Evolutionary conservation across 768 basidiomycete species (phyloP).

Genomic region (Boletus huronensis): DNA sequence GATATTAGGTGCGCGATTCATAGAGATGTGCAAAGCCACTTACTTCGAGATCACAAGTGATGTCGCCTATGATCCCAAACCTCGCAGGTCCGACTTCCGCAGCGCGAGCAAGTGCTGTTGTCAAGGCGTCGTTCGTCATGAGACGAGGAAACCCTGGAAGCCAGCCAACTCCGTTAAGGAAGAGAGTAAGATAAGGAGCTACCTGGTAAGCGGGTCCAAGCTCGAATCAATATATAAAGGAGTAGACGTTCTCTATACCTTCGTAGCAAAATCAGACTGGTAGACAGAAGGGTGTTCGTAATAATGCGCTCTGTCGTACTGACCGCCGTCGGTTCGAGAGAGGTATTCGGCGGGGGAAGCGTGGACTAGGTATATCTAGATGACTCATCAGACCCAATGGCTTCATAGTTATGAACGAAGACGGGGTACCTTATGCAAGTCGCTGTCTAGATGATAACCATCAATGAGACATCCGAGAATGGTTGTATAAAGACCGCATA

Average conservation of each 20-base stretch:
- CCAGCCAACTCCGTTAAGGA: conserved; percentile 90
- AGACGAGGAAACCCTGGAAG: conserved; percentile 71
- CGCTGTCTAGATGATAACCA: conserved; percentile 39
- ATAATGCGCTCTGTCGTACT: conserved; percentile 66
- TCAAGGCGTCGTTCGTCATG: conserved; percentile 65
- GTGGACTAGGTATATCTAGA: conserved; percentile 74
- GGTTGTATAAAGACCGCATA: conserved; percentile 25
- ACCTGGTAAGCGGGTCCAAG: conserved; percentile 43
- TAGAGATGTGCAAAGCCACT: conserved; percentile 3
- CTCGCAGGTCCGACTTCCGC: conserved; percentile 50
- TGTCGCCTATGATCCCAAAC: conserved; percentile 76
- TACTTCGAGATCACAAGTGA: conserved; percentile 85
- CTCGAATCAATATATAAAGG: not conserved
- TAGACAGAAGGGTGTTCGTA: conserved; percentile 68
- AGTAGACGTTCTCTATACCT: conserved; percentile 39
- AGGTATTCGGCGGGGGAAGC: conserved; percentile 70
- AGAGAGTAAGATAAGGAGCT: conserved; percentile 79
- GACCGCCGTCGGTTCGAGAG: conserved; percentile 47
- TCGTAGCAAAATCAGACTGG: conserved; percentile 62
- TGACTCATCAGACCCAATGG: not conserved
- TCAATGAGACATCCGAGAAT: conserved; percentile 1
- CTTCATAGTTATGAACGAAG: not conserved
- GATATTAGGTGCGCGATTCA: not conserved
- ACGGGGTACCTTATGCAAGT: conserved; percentile 50
- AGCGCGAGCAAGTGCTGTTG: conserved; percentile 46